Evolutionary conservation across 768 basidiomycete species (phyloP), one percentile per base, ranked within the genome.

Genomic region (Rhizopogon sp.): DNA sequence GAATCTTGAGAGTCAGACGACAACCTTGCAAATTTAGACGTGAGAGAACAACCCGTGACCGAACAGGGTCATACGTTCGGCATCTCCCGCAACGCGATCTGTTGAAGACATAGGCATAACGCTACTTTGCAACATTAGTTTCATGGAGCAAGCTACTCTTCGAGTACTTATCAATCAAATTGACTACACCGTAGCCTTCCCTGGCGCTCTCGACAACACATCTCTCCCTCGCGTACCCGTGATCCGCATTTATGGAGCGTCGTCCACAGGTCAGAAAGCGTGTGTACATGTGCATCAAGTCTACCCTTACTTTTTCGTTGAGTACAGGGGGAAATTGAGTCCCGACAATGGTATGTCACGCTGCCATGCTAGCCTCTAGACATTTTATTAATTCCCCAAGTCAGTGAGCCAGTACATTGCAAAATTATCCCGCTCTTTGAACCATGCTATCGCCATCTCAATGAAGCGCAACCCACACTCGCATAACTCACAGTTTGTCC

Each of bases 221-320:
- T 70, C 67, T 2, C 78, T 92, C 25, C 78, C 77, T 10, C 78
- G 74, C 28, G 87, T 88, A 20, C 96, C 96, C 13, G 79, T 94
- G 4, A 75, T 98, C 55, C 78, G 93, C 51, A 87, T 99, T 47
- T 98, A 84, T 68, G 97, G 96, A 13, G 73, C 84, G 11, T 90
- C 93, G 1, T 88, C 90, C 5, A 66, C 71, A 2, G 90, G 92
- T 13, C 75, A 83, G 68, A 88, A 84, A 64, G 81, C 92, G 17
- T 95, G 93, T 65, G 79, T 95, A 13, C 88, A 97, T 74, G 75
- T 98, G 40, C 95, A 97, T 67, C 92, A 94, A 74, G 88, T 89
- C 31, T 96, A 88, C 71, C 95, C 96, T 0, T 99, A 99, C 70
- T 85, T 95, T 69, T 96, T 82, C 67, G 79, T 96, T 44, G 88